Evolutionary conservation across 148 eudicot species (phyloP).

Genomic region (Chenopodium suecicum): DNA sequence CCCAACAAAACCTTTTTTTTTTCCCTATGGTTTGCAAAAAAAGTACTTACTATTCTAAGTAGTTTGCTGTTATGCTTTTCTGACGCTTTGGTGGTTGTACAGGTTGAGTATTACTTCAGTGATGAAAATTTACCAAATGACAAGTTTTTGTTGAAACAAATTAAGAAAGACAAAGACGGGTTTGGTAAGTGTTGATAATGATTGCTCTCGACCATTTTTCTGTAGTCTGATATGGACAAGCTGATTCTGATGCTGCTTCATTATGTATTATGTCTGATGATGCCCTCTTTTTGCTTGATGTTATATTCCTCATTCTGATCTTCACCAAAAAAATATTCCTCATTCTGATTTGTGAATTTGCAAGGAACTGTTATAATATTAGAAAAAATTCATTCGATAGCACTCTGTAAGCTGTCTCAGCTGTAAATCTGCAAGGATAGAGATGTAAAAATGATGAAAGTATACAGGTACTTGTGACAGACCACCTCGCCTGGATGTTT

Average conservation of each 20-base stretch:
- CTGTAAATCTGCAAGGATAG: slow-evolving; percentile 12
- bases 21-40: not conserved
- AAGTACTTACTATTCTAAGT: not conserved
- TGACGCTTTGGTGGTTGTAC: slow-evolving; percentile 26
- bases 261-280: slow-evolving; percentile 1
- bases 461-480: slow-evolving; percentile 43
- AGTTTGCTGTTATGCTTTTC: not conserved
- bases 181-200: slow-evolving; percentile 46
- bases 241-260: slow-evolving; percentile 3
- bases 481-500: slow-evolving; percentile 27
- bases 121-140: slow-evolving; percentile 80
- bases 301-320: not conserved
- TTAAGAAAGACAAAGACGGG: slow-evolving; percentile 58
- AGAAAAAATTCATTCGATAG: not conserved
- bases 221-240: not conserved
- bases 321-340: too few species aligned
- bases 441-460: slow-evolving; percentile 35
- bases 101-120: slow-evolving; percentile 94
- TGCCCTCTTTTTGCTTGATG: not conserved
- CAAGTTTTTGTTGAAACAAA: slow-evolving; percentile 70
- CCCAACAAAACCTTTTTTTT: too few species aligned
- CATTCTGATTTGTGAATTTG: not conserved
- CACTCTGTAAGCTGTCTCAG: not conserved
- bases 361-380: not conserved
- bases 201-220: not conserved